Conservation (phyloP, 2,329 filamentous ascomycete genomes). For the Furcasterigmium furcatum region DNA sequence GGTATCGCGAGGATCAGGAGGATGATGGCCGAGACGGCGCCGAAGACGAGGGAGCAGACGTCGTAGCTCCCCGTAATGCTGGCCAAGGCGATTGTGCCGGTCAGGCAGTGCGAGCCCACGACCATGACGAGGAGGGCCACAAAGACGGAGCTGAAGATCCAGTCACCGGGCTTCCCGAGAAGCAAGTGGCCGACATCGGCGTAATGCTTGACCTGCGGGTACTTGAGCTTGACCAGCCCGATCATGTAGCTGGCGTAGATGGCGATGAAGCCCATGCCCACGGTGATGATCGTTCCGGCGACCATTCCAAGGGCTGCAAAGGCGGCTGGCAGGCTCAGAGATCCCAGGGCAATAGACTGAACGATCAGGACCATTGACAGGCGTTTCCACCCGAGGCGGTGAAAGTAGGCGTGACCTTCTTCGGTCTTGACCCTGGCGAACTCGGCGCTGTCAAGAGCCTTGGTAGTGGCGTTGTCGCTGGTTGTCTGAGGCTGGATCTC, state of each 20-base stretch:
- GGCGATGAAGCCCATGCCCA: slow-evolving; percentile 40
- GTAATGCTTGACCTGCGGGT: slow-evolving; percentile 60
- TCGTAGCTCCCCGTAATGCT: slow-evolving; percentile 58
- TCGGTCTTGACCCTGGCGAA: neutral
- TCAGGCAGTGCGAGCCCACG: slow-evolving; percentile 69
- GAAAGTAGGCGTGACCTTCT: slow-evolving; percentile 36
- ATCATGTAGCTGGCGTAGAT: slow-evolving; percentile 46
- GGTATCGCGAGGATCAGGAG: slow-evolving; percentile 42
- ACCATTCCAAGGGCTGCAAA: slow-evolving; percentile 54
- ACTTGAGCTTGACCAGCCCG: slow-evolving; percentile 44
- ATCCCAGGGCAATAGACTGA: slow-evolving; percentile 53
- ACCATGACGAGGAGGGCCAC: slow-evolving; percentile 65
- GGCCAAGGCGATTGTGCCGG: slow-evolving; percentile 67
- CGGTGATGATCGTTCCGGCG: slow-evolving; percentile 37
- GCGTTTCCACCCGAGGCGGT: slow-evolving; percentile 55
- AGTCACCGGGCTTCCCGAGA: slow-evolving; percentile 56
- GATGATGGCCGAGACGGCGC: slow-evolving; percentile 41
- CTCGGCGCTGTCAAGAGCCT: neutral
- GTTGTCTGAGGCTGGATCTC: slow-evolving; percentile 11
- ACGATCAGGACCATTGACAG: slow-evolving; percentile 53
- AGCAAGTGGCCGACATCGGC: slow-evolving; percentile 66
- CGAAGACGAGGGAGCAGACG: slow-evolving; percentile 41
- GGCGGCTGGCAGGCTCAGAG: slow-evolving; percentile 45
- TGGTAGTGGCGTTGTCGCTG: too few relatives aligned
- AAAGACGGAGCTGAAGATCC: slow-evolving; percentile 59